Conservation (phyloP, 176 grass and related monocot genomes). For the Puya raimondii region DNA sequence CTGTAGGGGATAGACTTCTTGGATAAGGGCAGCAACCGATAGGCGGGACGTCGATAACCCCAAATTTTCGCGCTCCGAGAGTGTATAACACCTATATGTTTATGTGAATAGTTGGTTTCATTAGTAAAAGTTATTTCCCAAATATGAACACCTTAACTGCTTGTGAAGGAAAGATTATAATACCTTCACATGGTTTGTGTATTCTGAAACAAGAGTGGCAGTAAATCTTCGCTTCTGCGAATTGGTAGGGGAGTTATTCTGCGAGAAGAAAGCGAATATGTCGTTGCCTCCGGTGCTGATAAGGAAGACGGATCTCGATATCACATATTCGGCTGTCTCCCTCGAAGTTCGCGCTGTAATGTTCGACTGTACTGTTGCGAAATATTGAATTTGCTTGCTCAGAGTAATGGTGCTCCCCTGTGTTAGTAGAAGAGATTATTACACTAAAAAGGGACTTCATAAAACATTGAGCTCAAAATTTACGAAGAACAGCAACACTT, state of each 20-base stretch:
- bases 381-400: conserved; percentile 28
- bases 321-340: conserved; percentile 10
- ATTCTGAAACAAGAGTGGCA: conserved; percentile 17
- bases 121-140: not conserved
- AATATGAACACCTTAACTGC: not conserved
- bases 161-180: not conserved
- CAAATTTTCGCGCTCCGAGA: conserved; percentile 72
- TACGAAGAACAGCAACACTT: not conserved
- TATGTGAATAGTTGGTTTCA: not conserved
- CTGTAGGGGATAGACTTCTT: conserved; percentile 65
- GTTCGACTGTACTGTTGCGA: conserved; percentile 9
- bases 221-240: conserved; percentile 20
- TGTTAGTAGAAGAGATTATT: not conserved
- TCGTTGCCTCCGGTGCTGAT: conserved; percentile 57
- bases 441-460: not conserved
- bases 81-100: conserved; percentile 43
- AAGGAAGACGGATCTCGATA: conserved; percentile 47
- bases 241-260: not conserved
- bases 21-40: conserved; percentile 90
- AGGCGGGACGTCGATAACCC: conserved; percentile 67
- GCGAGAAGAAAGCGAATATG: conserved; percentile 27
- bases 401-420: conserved; percentile 21
- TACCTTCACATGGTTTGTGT: conserved; percentile 27
- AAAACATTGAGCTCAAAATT: not conserved
- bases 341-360: conserved; percentile 5